Base-by-base conservation (phyloP, 75 land plant genomes). In the Cryptomeria japonica region DNA sequence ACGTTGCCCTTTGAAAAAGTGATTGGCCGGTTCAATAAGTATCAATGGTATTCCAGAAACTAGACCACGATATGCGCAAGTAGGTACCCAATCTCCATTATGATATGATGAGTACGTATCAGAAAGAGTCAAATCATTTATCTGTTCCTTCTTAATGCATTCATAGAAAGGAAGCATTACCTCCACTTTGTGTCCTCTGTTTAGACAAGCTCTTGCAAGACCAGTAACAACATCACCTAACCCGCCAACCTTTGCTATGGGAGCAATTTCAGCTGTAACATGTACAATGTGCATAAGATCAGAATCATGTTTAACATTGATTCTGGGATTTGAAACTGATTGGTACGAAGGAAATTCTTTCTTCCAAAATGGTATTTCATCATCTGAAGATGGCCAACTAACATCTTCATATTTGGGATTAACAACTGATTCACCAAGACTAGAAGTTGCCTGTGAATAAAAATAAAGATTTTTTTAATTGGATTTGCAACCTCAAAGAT, bases 141-240 rank as follows among this genome's bases (percentile, higher is more conserved):
- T 87, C 49, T 92, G 93, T 80, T 90, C 87, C 87, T 78, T 89
- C 68, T 87, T 87, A 38, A 95, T 90, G 76, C 93, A 92, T 83
- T 95, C 96, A 86, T 95, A 95, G 93, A 95, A 93, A 51, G 93
- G 96, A 19, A 95, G 91, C 92, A 93, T 92, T 47, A 95, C 86
- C 61, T 92, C 93, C 84, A 95, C 96, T 19, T 87, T 91, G 89
- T 95, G 96, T 42, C 95, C 96, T 84, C 90, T 94, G 19, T 80
- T 85, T 47, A 95, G 55, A 82, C 93, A 95, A 75, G 96, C 93
- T 55, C 96, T 93, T 25, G 91, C 92, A 46, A 95, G 93, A 36
- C 96, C 96, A n/a, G 96, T 92, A 38, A 95, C 96, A 85, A 95
- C 96, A 90, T 95, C 96, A 68, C 93, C 96, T 78, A 95, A 89